A percentile compares a stretch with the other conserved stretches of the same genome.
These are phyloP conservation scores for Diaporthe humulicola DNA, from an alignment of 2,329 filamentous ascomycete genomes.

Conservation along the genomic window DNA sequence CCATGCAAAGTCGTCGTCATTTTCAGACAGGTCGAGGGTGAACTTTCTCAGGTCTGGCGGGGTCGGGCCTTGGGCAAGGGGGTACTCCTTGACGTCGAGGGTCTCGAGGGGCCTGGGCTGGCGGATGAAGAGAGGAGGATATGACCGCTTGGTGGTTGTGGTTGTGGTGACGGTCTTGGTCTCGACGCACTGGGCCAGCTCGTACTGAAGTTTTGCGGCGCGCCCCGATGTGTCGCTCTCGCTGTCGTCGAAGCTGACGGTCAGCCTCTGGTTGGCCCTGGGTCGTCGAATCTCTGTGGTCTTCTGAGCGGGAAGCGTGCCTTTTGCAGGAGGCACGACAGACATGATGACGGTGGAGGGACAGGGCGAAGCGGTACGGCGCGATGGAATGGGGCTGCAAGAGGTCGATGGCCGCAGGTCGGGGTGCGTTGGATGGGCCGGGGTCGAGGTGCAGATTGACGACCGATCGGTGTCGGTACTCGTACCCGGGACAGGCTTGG, in stretches of 20 bases:
- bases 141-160: constrained; percentile 86
- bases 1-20: constrained; percentile 60
- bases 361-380: background rate
- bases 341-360: constrained; percentile 30
- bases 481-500: constrained; percentile 21
- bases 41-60: constrained; percentile 84
- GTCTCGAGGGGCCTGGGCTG: constrained; percentile 77
- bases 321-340: constrained; percentile 35
- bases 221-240: constrained; percentile 44
- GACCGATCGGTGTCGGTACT: background rate
- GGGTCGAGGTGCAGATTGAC: constrained; percentile 8
- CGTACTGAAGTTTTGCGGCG: constrained; percentile 61
- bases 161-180: constrained; percentile 88
- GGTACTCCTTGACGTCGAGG: constrained; percentile 91
- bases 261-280: constrained; percentile 51
- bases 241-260: constrained; percentile 52
- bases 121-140: constrained; percentile 86
- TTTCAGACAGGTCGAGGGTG: constrained; percentile 76
- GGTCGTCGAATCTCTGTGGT: constrained; percentile 50
- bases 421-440: constrained; percentile 1
- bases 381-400: background rate
- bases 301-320: constrained; percentile 41
- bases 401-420: background rate
- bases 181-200: constrained; percentile 75
- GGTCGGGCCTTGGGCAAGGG: constrained; percentile 85